These are phyloP conservation scores for Achaetomium macrosporum DNA, from an alignment of 2,329 filamentous ascomycete genomes.

Conservation along the genomic window DNA sequence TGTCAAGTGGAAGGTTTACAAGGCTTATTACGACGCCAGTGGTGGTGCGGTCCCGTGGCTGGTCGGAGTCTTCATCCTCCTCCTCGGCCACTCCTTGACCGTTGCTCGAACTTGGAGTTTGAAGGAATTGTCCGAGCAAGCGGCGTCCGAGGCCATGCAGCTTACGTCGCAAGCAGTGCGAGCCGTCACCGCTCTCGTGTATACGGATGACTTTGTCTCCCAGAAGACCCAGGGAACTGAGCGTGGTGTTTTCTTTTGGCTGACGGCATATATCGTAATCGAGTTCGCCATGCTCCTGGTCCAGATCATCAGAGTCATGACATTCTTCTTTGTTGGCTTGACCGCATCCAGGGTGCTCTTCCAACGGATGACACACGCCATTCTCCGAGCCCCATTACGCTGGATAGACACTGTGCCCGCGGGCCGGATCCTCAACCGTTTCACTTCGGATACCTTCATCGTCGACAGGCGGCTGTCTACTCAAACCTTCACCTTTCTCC, in stretches of 20 bases:
- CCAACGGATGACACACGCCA: slow-evolving; percentile 31
- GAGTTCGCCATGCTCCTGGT: slow-evolving; percentile 24
- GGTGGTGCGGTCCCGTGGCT: slow-evolving; percentile 28
- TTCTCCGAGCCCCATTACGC: slow-evolving; percentile 36
- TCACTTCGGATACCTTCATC: slow-evolving; percentile 35
- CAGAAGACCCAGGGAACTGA: slow-evolving; percentile 11
- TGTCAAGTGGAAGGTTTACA: slow-evolving; percentile 32
- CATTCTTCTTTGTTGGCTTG: slow-evolving; percentile 29
- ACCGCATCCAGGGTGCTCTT: slow-evolving; percentile 30
- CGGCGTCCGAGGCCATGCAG: slow-evolving; percentile 16
- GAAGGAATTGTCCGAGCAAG: slow-evolving; percentile 30
- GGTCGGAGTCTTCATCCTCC: slow-evolving; percentile 21
- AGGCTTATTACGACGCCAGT: slow-evolving; percentile 30
- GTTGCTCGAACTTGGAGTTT: slow-evolving; percentile 31
- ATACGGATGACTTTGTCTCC: slow-evolving; percentile 9
- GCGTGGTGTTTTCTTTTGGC: slow-evolving; percentile 22
- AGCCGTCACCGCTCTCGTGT: slow-evolving; percentile 7
- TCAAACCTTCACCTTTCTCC: slow-evolving; percentile 28
- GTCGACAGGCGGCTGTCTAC: slow-evolving; percentile 32
- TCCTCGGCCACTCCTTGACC: slow-evolving; percentile 24
- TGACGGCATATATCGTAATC: slow-evolving; percentile 28
- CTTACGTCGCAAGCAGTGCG: slow-evolving; percentile 7
- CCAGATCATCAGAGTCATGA: slow-evolving; percentile 24
- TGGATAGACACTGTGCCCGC: slow-evolving; percentile 37
- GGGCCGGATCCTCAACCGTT: slow-evolving; percentile 40